Evolutionary conservation across 2,329 filamentous ascomycete genomes (phyloP).

Genomic region (Alternaria sp.): DNA sequence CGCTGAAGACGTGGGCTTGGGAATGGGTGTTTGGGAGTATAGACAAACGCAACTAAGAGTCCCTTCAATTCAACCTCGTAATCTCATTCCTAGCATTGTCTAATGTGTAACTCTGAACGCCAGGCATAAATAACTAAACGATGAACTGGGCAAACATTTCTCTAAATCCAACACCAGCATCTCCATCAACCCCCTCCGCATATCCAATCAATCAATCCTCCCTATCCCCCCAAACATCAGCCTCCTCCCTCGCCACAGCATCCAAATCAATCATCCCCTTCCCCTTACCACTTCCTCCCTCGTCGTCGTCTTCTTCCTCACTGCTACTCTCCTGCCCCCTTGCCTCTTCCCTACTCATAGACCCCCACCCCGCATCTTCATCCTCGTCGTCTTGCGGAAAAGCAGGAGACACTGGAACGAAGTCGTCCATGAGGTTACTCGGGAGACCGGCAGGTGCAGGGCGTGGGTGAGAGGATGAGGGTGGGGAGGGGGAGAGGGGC

Average conservation of each 20-base stretch:
- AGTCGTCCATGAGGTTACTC: slow-evolving; percentile 44
- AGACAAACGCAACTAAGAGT: slow-evolving; percentile 1
- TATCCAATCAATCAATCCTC: slow-evolving; percentile 19
- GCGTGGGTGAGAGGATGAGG: slow-evolving; percentile 11
- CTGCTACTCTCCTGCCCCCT: slow-evolving; percentile 13
- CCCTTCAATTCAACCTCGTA: neutral
- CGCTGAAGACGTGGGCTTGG: neutral
- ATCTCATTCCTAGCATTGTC: neutral
- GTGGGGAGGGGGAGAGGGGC: slow-evolving; percentile 35
- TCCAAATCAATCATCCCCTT: slow-evolving; percentile 41
- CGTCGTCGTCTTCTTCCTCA: slow-evolving; percentile 27
- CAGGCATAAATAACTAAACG: neutral
- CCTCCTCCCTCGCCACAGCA: slow-evolving; percentile 44
- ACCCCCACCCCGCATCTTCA: slow-evolving; percentile 45
- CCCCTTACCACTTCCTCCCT: slow-evolving; percentile 12
- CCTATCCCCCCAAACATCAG: slow-evolving; percentile 44
- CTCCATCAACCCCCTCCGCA: neutral
- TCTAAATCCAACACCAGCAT: neutral
- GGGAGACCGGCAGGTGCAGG: slow-evolving; percentile 34
- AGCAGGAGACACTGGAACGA: slow-evolving; percentile 34
- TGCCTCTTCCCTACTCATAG: slow-evolving; percentile 36
- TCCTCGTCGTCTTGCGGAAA: slow-evolving; percentile 28
- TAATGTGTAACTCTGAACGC: neutral
- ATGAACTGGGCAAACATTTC: neutral
- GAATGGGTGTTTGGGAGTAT: slow-evolving; percentile 6